Conservation (phyloP, 176 grass and related monocot genomes). For the Avena sativa region DNA sequence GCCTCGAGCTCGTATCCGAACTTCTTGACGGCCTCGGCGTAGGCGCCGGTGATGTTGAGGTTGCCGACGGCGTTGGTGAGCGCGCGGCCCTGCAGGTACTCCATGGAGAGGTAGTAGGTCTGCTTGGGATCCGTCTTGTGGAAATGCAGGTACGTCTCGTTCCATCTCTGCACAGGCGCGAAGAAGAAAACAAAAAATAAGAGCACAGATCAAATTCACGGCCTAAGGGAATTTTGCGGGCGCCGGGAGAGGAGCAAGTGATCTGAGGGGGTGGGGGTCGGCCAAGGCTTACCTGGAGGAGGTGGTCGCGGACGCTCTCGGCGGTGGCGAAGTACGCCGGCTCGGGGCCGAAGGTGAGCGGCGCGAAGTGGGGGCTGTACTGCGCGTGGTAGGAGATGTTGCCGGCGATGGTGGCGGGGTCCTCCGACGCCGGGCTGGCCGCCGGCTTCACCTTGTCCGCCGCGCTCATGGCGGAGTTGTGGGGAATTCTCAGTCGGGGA, state of each 20-base stretch:
- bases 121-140: conserved; percentile 96
- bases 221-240: background rate
- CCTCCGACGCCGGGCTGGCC: conserved; percentile 68
- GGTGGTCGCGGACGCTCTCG: conserved; percentile 84
- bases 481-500: conserved; percentile 17
- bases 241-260: background rate
- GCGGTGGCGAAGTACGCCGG: conserved; percentile 91
- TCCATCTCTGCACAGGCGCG: conserved; percentile 74
- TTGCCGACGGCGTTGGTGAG: conserved; percentile 97
- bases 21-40: conserved; percentile 90
- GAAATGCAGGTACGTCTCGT: conserved; percentile 91
- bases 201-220: conserved; percentile 32
- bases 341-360: conserved; percentile 80
- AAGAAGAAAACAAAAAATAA: background rate
- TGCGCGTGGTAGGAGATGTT: conserved; percentile 82
- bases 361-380: conserved; percentile 87
- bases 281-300: conserved; percentile 62
- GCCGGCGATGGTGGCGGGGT: conserved; percentile 70
- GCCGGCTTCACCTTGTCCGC: conserved; percentile 63
- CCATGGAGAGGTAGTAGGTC: conserved; percentile 99
- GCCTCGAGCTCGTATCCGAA: conserved; percentile 93
- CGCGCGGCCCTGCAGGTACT: conserved; percentile 96
- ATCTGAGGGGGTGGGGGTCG: background rate
- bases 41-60: conserved; percentile 80
- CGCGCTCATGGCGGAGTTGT: conserved; percentile 44